Conservation (phyloP, 768 basidiomycete genomes). For the Lentinula aciculospora region DNA sequence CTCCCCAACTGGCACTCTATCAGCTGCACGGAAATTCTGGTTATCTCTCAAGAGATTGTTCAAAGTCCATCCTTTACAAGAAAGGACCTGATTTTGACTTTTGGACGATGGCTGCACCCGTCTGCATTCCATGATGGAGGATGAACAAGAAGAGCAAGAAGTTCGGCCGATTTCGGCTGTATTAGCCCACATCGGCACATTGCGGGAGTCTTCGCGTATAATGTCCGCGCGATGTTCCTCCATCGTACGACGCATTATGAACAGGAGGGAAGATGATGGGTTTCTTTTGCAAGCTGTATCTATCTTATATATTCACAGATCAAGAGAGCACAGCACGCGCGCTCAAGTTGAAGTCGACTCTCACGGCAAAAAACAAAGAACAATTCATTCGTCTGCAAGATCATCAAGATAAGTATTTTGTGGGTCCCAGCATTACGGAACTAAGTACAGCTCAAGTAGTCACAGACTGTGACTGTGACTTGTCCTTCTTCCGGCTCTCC, state of each 20-base stretch:
- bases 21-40: constrained; percentile 35
- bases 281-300: neutral
- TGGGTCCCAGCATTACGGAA: no score
- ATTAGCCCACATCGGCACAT: neutral
- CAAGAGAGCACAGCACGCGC: no score
- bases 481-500: no score
- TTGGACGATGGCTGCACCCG: neutral
- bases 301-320: neutral
- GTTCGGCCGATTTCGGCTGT: neutral
- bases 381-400: no score
- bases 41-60: constrained; percentile 29
- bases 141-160: neutral
- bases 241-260: neutral
- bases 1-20: constrained; percentile 29
- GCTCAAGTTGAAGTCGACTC: neutral
- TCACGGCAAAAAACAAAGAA: constrained; percentile 4
- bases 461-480: no score
- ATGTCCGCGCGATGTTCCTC: neutral
- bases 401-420: no score
- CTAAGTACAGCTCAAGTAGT: no score
- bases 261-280: neutral
- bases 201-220: neutral
- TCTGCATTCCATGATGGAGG: neutral
- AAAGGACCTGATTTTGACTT: constrained; percentile 14
- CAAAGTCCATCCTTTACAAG: constrained; percentile 49